Evolutionary conservation across 805 yeast species (phyloP), one percentile per base, ranked within the genome.

Genomic region (Wickerhamomyces xylosicus): DNA sequence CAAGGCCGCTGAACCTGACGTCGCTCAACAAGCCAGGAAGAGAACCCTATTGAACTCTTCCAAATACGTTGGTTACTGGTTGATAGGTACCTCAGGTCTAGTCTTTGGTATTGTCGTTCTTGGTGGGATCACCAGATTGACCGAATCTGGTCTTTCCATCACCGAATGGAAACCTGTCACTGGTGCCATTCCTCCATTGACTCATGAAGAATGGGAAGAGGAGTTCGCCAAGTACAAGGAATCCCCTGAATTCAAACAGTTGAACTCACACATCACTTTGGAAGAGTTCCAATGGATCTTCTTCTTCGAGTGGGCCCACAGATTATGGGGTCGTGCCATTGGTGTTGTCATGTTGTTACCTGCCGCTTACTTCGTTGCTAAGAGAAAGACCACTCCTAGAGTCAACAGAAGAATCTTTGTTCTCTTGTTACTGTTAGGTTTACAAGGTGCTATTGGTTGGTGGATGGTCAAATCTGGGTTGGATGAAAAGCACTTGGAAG

Each of bases 101-200:
- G 95, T 92, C 1, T 92, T 92, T 59, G 96, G 95, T 28, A 92
- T 92, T 44, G 97, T 92, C 14, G 79, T 92, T n/a, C 67, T 92
- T 5, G 99, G 98, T 35, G 99, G 99, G 1, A 68, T 92, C 35
- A 92, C 98, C 0, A 73, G 99, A 52, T 69, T 92, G 34, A 92
- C 98, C 0, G 99, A 92, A 56, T 85, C 95, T 0, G 99, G 98
- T 0, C 67, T 92, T 35, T 83, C 95, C 36, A 92, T 92, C 57
- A 92, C 97, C 1, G 98, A 92, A 56, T 92, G 99, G 99, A 85
- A 79, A 58, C 99, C 99, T 1, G 87, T 92, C 20, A 86, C 98
- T 0, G 99, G 99, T 35, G 65, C 94, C 2, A 60, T 92, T 13
- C 99, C 99, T 2, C 98, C 98, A 0, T 55, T 83, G 52, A 74